Evolutionary conservation across 306 rosid species (phyloP).

Genomic region (Morella rubra): DNA sequence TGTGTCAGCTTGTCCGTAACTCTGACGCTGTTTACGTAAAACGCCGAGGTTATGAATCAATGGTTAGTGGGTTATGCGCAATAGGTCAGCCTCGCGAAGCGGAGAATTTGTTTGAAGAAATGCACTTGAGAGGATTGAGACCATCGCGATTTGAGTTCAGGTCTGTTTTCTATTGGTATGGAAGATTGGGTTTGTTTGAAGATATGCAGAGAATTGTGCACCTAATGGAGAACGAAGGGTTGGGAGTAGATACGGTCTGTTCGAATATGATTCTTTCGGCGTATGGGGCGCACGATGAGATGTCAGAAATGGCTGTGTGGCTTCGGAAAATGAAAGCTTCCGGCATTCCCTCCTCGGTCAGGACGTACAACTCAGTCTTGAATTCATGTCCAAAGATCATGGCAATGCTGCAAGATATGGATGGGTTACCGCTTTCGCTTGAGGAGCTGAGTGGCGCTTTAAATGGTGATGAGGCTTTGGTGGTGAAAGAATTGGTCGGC

Average conservation of each 20-base stretch:
- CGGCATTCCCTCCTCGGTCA: constrained; percentile 49
- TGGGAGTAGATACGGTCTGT: constrained; percentile 55
- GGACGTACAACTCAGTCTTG: constrained; percentile 69
- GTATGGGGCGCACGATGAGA: constrained; percentile 63
- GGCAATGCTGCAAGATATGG: constrained; percentile 41
- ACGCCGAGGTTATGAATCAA: constrained; percentile 57
- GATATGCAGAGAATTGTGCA: constrained; percentile 58
- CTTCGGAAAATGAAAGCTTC: constrained; percentile 53
- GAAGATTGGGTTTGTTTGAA: constrained; percentile 62
- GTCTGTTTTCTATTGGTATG: constrained; percentile 56
- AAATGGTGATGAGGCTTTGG: constrained; percentile 60
- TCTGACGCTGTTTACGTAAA: constrained; percentile 56
- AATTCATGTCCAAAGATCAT: constrained; percentile 56
- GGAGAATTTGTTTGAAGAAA: constrained; percentile 51
- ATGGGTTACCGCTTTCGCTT: constrained; percentile 42
- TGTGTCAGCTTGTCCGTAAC: constrained; percentile 38
- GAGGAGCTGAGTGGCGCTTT: constrained; percentile 40
- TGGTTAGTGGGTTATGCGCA: constrained; percentile 63
- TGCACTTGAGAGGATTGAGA: constrained; percentile 40
- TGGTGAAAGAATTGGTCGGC: constrained; percentile 54
- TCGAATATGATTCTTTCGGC: constrained; percentile 77
- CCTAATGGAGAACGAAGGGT: constrained; percentile 55
- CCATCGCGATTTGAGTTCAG: constrained; percentile 62
- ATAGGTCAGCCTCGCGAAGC: constrained; percentile 69
- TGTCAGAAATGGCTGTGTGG: constrained; percentile 59